phyloP scores from a whole-genome alignment of 2,329 filamentous ascomycete genomes.

The Aureobasidium leucospermi region DNA sequence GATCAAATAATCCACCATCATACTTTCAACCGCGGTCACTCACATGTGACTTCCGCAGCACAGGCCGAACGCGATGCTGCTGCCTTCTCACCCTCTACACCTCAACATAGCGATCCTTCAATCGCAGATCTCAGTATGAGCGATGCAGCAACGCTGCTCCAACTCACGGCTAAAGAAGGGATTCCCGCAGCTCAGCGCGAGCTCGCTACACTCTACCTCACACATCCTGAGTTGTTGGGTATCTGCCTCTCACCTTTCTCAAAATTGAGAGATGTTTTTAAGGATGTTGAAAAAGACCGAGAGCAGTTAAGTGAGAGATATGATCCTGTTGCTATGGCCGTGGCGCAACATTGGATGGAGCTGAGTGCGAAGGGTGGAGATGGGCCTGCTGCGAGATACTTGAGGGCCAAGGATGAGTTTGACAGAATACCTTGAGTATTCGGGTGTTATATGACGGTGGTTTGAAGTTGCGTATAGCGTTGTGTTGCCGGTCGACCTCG shows the following conservation, averaged over 20 bases:
- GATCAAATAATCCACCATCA: conserved; percentile 63
- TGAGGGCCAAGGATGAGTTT: conserved; percentile 63
- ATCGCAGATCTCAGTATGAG: conserved; percentile 61
- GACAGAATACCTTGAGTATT: conserved; percentile 46
- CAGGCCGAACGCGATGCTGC: conserved; percentile 28
- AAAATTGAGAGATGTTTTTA: conserved; percentile 82
- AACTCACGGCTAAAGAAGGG: conserved; percentile 89
- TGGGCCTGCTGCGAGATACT: conserved; percentile 70
- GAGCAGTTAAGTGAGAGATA: conserved; percentile 58
- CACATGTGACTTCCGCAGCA: conserved; percentile 24
- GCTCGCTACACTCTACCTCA: conserved; percentile 86
- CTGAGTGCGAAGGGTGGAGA: conserved; percentile 80
- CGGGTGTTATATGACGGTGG: not conserved
- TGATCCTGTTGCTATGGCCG: conserved; percentile 83
- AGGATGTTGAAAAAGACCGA: conserved; percentile 64
- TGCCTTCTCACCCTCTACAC: conserved; percentile 21
- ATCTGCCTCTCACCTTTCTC: conserved; percentile 77
- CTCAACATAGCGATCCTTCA: conserved; percentile 17
- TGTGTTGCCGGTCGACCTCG: not conserved
- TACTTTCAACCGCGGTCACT: conserved; percentile 51
- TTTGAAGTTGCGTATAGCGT: not conserved
- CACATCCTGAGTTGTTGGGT: conserved; percentile 75
- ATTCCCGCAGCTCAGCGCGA: conserved; percentile 84
- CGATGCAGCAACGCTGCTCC: conserved; percentile 83
- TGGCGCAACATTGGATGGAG: conserved; percentile 97